phyloP scores from a whole-genome alignment of 768 basidiomycete genomes.

The Aureoboletus auriporus region DNA sequence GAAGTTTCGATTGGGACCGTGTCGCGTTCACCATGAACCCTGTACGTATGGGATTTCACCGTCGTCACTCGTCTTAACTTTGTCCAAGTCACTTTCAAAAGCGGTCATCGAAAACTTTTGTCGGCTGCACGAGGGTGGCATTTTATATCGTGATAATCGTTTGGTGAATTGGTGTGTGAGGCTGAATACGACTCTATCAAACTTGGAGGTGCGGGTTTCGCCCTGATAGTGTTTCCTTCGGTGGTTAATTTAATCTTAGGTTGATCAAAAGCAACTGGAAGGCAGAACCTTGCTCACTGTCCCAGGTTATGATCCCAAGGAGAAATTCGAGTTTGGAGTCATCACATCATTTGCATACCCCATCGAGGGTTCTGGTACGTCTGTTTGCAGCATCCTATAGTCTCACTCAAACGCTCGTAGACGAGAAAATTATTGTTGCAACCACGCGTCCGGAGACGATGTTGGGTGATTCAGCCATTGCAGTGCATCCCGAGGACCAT shows the following conservation, averaged over 20 bases:
- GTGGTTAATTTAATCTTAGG: conserved; percentile 39
- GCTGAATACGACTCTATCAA: conserved; percentile 96
- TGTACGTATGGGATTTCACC: conserved; percentile 36
- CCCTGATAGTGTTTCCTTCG: too few species aligned
- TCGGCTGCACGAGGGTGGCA: conserved; percentile 83
- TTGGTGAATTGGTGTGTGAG: conserved; percentile 96
- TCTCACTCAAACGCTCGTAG: conserved; percentile 32
- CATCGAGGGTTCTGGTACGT: conserved; percentile 76
- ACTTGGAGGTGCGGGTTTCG: conserved; percentile 70
- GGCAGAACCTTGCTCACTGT: conserved; percentile 69
- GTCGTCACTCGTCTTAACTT: neutral
- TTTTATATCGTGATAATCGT: conserved; percentile 92
- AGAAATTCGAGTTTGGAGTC: conserved; percentile 95
- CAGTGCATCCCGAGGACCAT: conserved; percentile 90
- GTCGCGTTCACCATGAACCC: conserved; percentile 95
- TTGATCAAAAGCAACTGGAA: conserved; percentile 49
- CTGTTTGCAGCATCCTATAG: neutral
- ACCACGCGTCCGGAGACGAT: conserved; percentile 99
- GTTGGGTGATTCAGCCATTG: conserved; percentile 96
- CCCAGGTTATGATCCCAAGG: conserved; percentile 93
- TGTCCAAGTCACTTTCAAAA: conserved; percentile 60
- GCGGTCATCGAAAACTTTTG: conserved; percentile 94
- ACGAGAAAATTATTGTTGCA: conserved; percentile 89
- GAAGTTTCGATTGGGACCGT: conserved; percentile 92
- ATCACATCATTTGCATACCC: conserved; percentile 95